Evolutionary conservation across 2,329 filamentous ascomycete species (phyloP).

Genomic region (Cryphonectria naterciae): DNA sequence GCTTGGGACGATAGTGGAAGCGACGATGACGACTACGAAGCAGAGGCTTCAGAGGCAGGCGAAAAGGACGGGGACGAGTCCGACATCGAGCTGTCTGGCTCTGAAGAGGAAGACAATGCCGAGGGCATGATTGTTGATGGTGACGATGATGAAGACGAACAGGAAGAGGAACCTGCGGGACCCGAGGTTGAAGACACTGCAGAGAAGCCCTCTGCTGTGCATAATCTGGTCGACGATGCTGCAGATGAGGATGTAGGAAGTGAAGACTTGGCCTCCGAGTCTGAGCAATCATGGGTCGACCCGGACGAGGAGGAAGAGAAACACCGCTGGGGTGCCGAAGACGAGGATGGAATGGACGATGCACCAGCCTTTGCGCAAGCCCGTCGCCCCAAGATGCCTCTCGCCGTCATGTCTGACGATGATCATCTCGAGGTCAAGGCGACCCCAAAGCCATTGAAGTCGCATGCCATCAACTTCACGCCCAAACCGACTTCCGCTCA

Average conservation of each 20-base stretch:
- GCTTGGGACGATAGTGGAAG: conserved; percentile 62
- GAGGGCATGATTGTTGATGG: conserved; percentile 35
- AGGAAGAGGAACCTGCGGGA: conserved; percentile 41
- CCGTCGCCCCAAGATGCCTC: conserved; percentile 55
- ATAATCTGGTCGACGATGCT: conserved; percentile 46
- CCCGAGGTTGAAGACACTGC: conserved; percentile 42
- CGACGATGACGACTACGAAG: conserved; percentile 53
- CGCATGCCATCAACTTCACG: conserved; percentile 40
- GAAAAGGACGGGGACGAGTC: conserved; percentile 42
- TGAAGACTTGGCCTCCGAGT: conserved; percentile 44
- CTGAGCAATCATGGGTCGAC: conserved; percentile 41
- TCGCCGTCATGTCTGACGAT: conserved; percentile 65
- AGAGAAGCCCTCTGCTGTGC: conserved; percentile 34
- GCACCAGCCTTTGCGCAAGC: conserved; percentile 26
- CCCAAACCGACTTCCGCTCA: conserved; percentile 35
- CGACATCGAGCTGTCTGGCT: conserved; percentile 49
- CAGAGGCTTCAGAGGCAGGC: conserved; percentile 44
- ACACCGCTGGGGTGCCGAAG: conserved; percentile 38
- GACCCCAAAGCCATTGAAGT: conserved; percentile 55
- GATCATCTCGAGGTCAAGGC: conserved; percentile 61
- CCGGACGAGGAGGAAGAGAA: conserved; percentile 42
- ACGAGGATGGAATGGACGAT: conserved; percentile 38
- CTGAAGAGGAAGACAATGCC: conserved; percentile 39
- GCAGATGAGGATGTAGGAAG: conserved; percentile 40
- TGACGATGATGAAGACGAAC: conserved; percentile 41